Percentiles rank a stretch among this genome's conserved stretches.
Evolutionary conservation across 1,284 basidiomycete species (phyloP).

Genomic region (Apiotrichum siamense): DNA sequence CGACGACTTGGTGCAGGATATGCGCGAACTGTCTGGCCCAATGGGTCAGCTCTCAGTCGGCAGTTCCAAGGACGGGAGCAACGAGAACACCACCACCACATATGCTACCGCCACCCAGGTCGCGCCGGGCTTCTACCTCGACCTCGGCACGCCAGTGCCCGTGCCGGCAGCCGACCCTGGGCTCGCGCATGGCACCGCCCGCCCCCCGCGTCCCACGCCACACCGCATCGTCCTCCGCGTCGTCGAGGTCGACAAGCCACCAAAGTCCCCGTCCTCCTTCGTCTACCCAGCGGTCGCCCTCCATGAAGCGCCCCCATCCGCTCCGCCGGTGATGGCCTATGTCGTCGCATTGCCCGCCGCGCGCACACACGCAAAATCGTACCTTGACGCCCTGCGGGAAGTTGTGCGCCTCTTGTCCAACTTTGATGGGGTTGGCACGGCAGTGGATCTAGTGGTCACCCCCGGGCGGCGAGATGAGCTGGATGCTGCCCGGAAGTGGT

Average conservation of each 20-base stretch:
- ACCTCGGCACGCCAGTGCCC: conserved; percentile 19
- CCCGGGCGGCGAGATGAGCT: conserved; percentile 17
- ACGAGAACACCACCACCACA: background rate
- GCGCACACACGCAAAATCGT: conserved; percentile 23
- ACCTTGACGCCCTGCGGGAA: conserved; percentile 11
- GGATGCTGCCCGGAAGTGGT: conserved; percentile 1
- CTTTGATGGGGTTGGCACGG: background rate
- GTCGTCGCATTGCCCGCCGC: conserved; percentile 22
- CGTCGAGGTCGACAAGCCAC: conserved; percentile 24
- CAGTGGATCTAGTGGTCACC: conserved; percentile 11
- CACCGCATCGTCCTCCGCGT: conserved; percentile 21
- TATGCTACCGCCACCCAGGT: conserved; percentile 1
- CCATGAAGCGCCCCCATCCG: background rate
- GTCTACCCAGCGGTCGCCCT: background rate
- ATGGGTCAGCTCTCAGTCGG: background rate
- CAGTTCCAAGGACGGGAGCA: background rate
- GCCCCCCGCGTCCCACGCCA: too few species aligned
- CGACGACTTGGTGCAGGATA: conserved; percentile 20
- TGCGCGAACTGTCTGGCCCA: background rate
- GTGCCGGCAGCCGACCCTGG: background rate
- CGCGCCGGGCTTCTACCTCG: conserved; percentile 19
- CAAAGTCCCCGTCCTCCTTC: conserved; percentile 6
- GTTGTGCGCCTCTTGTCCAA: conserved; percentile 12
- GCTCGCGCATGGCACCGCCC: background rate
- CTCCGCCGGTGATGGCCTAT: background rate